Evolutionary conservation across 306 rosid species (phyloP), one percentile per base, ranked within the genome.

Genomic region (Psophocarpus tetragonolobus): DNA sequence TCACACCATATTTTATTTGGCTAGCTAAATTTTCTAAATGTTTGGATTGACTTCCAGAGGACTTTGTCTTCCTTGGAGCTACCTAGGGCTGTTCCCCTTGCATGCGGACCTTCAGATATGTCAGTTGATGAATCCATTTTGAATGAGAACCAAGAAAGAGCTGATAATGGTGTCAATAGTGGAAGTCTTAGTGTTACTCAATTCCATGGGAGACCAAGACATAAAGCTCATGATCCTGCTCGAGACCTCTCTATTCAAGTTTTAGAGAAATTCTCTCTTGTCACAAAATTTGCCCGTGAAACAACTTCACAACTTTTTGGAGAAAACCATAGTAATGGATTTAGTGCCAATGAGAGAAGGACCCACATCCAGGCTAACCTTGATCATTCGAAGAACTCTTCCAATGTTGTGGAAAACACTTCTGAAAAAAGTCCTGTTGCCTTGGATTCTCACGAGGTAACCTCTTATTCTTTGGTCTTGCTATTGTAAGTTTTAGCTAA

Each of bases 241-340:
- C 93, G 97, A 51, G 98, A 94, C 84, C 81, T 96, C 82, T 93
- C 99, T 73, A 92, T 96, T 82, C 96, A 96, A 69, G 97, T 92
- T 65, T 79, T 92, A 84, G 98, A 96, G 89, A 96, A 92, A 71
- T 95, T 95, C 84, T 96, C 99, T 82, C 96, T 96, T 6, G 98
- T 96, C 70, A 96, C 99, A 41, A 96, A 71, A 89, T 96, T 96
- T 91, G 98, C 99, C 63, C 96, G 97, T 18, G 99, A 96, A 63
- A 92, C 99, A 88, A 92, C 99, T 74, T 92, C 99, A 6, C 99
- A 96, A 87, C 90, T 92, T 42, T 96, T 95, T 27, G 82, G 98
- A 79, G 99, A 94, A 58, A 76, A 45, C 86, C 92, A 92, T 63
- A 79, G 63, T 77, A 86, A 96, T 84, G 99, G 94, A 60, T 90